Conservation (phyloP, 495 filamentous ascomycete genomes). For the Penicillium tannophilum region DNA sequence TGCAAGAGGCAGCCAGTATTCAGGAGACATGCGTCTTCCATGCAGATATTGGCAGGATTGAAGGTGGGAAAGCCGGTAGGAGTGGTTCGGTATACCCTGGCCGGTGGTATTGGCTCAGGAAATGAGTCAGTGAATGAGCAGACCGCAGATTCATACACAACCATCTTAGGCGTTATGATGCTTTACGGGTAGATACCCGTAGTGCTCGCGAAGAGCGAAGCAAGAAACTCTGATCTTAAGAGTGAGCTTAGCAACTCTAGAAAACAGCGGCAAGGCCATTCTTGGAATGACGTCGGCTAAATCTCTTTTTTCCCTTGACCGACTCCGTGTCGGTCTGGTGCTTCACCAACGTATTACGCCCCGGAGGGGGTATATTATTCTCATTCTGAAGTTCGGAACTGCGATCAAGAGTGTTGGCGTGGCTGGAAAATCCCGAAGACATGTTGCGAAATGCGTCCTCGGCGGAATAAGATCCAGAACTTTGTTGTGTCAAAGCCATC, state of each 20-base stretch:
- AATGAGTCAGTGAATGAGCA: background rate
- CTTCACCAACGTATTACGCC: slow-evolving; percentile 52
- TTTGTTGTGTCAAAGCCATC: slow-evolving; percentile 71
- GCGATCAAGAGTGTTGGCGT: slow-evolving; percentile 72
- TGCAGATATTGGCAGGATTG: background rate
- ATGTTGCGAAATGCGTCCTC: slow-evolving; percentile 74
- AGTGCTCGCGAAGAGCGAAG: slow-evolving; percentile 5
- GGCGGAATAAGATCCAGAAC: slow-evolving; percentile 63
- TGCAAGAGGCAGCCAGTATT: slow-evolving; percentile 35
- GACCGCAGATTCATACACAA: background rate
- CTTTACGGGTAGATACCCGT: background rate
- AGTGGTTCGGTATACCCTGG: background rate
- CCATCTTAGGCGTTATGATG: background rate
- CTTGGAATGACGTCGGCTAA: slow-evolving; percentile 88
- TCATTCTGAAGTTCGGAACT: slow-evolving; percentile 44
- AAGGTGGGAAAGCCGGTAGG: background rate
- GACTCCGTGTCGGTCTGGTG: slow-evolving; percentile 56
- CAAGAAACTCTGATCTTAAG: slow-evolving; percentile 1
- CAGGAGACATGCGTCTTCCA: slow-evolving; percentile 23
- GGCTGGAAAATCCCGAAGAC: slow-evolving; percentile 71
- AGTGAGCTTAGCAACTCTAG: slow-evolving; percentile 32
- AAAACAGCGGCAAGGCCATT: slow-evolving; percentile 85
- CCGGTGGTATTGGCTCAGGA: background rate
- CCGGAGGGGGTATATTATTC: slow-evolving; percentile 23
- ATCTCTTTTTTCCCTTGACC: slow-evolving; percentile 70